These are phyloP conservation scores for Pilatotrama ljubarskyi DNA, from an alignment of 768 basidiomycete species.

Conservation along the genomic window DNA sequence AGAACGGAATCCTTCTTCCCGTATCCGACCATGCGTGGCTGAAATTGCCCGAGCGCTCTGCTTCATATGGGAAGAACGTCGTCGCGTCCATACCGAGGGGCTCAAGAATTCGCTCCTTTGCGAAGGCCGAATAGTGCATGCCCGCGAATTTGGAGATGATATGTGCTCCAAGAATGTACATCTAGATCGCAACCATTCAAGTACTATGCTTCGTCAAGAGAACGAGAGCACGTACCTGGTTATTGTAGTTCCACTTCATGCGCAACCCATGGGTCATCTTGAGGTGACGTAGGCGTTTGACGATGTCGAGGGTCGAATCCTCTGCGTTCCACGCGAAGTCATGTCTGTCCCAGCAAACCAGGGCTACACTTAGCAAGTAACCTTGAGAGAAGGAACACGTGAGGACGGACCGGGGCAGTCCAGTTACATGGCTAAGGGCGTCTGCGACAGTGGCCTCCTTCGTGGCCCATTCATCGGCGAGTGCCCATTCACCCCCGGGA, in stretches of 20 bases:
- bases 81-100: slow-evolving; percentile 44
- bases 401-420: slow-evolving; percentile 33
- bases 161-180: slow-evolving; percentile 39
- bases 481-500: slow-evolving; percentile 40
- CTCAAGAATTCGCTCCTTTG: slow-evolving; percentile 40
- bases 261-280: slow-evolving; percentile 38
- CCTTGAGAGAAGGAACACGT: not conserved
- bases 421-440: slow-evolving; percentile 27
- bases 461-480: slow-evolving; percentile 43
- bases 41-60: slow-evolving; percentile 33
- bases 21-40: slow-evolving; percentile 36
- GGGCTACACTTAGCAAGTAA: too few species aligned
- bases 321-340: slow-evolving; percentile 33
- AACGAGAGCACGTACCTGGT: slow-evolving; percentile 30
- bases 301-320: slow-evolving; percentile 30
- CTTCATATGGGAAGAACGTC: slow-evolving; percentile 38
- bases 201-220: not conserved
- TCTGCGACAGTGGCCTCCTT: slow-evolving; percentile 39
- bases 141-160: slow-evolving; percentile 37
- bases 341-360: slow-evolving; percentile 27
- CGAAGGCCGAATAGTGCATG: slow-evolving; percentile 40
- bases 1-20: slow-evolving; percentile 37
- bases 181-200: slow-evolving; percentile 27
- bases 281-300: slow-evolving; percentile 32
- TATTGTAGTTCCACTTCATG: slow-evolving; percentile 41